Percentiles rank a stretch among this genome's conserved stretches.
phyloP scores from a whole-genome alignment of 108 stramenopile species.

The Cyclotella cryptica region DNA sequence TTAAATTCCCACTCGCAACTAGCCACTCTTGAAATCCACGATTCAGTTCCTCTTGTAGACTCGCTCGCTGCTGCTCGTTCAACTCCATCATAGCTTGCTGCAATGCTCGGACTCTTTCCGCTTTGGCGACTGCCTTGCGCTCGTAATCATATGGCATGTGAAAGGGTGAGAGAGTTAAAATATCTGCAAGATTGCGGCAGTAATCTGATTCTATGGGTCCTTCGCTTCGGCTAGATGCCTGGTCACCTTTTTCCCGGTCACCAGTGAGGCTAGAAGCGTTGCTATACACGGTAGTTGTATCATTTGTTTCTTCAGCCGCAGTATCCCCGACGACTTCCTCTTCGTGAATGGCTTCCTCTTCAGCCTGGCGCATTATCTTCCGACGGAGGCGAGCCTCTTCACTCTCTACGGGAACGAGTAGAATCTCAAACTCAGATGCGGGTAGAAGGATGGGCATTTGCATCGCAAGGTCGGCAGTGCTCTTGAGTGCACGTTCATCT shows the following conservation, averaged over 20 bases:
- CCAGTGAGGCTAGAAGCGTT: conserved; percentile 44
- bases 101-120: conserved; percentile 75
- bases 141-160: conserved; percentile 87
- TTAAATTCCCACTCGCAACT: conserved; percentile 89
- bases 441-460: conserved; percentile 76
- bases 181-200: conserved; percentile 77
- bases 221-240: conserved; percentile 17
- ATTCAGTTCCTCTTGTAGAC: conserved; percentile 84
- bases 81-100: conserved; percentile 78
- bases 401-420: conserved; percentile 77
- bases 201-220: conserved; percentile 72
- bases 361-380: conserved; percentile 44
- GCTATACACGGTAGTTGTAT: conserved; percentile 38
- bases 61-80: conserved; percentile 65
- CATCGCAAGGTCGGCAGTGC: conserved; percentile 59
- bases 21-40: conserved; percentile 91
- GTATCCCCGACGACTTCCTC: conserved; percentile 22
- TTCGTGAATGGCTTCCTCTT: conserved; percentile 46
- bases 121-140: conserved; percentile 70
- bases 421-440: conserved; percentile 77
- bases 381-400: conserved; percentile 66
- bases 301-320: conserved; percentile 32
- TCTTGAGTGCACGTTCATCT: conserved; percentile 71
- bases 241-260: conserved; percentile 42
- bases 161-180: conserved; percentile 85